Percentiles rank a stretch among this genome's conserved stretches.
These are phyloP conservation scores for Hygrophila difformis DNA, from an alignment of 257 asterid species.

Conservation along the genomic window DNA sequence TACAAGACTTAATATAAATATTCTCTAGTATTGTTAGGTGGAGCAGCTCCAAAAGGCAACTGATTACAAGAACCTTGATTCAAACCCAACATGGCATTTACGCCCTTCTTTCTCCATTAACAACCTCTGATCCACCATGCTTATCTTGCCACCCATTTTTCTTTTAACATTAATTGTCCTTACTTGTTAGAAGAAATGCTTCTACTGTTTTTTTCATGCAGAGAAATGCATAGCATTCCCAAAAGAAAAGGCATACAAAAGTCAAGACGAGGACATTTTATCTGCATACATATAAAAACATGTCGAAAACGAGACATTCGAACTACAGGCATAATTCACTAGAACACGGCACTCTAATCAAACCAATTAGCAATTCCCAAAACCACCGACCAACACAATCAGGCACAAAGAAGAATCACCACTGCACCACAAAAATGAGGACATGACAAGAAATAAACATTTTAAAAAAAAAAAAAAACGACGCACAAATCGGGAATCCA, in stretches of 20 bases:
- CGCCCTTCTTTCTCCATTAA: no score
- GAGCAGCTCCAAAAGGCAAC: not conserved
- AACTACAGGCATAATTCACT: no score
- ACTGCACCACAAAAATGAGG: not conserved
- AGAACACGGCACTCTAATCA: not conserved
- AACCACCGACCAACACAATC: not conserved
- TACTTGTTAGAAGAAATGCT: no score
- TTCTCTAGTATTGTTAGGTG: not conserved
- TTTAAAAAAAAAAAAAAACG: constrained; percentile 5
- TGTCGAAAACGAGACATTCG: no score
- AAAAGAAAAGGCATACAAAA: no score
- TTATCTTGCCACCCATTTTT: not conserved
- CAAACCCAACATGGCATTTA: not conserved
- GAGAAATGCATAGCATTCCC: no score
- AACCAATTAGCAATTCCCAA: not conserved
- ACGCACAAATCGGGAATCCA: constrained; percentile 10
- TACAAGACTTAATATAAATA: not conserved
- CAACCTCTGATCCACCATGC: not conserved
- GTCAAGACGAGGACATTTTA: no score
- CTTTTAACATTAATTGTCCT: not conserved
- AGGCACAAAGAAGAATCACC: not conserved
- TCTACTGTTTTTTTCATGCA: no score
- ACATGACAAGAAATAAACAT: not conserved
- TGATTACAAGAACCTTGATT: not conserved
- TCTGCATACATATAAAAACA: no score